These are phyloP conservation scores for Thozetella sp. DNA, from an alignment of 495 filamentous ascomycete genomes.

Conservation along the genomic window DNA sequence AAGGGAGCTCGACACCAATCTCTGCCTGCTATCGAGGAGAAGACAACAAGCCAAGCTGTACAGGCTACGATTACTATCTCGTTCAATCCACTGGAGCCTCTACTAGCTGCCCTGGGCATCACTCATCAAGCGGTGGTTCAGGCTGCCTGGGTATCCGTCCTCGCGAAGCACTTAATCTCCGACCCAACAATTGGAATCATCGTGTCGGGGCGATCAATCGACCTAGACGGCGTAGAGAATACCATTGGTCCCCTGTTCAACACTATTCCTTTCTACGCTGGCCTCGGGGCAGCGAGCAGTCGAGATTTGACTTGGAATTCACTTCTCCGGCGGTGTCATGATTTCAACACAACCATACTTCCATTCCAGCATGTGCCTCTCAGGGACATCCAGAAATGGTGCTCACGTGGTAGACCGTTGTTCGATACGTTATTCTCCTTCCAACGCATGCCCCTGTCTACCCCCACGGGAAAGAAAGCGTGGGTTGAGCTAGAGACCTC, in stretches of 20 bases:
- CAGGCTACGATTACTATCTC: slow-evolving; percentile 15
- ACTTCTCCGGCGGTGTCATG: slow-evolving; percentile 57
- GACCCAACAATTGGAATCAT: slow-evolving; percentile 63
- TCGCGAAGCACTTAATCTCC: slow-evolving; percentile 34
- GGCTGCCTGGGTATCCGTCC: slow-evolving; percentile 65
- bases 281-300: not conserved
- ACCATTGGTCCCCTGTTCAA: slow-evolving; percentile 90
- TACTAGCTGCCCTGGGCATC: slow-evolving; percentile 59
- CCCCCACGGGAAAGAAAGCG: slow-evolving; percentile 14
- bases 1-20: slow-evolving; percentile 30
- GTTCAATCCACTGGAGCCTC: slow-evolving; percentile 38
- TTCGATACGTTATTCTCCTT: slow-evolving; percentile 91
- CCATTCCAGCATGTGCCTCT: slow-evolving; percentile 73
- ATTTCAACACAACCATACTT: slow-evolving; percentile 59
- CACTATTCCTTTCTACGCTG: slow-evolving; percentile 68
- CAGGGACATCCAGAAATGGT: slow-evolving; percentile 74
- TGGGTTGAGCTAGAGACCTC: slow-evolving; percentile 58
- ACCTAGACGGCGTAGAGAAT: slow-evolving; percentile 63
- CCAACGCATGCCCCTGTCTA: slow-evolving; percentile 48
- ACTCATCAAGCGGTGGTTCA: slow-evolving; percentile 77
- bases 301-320: slow-evolving; percentile 48
- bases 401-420: slow-evolving; percentile 54
- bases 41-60: slow-evolving; percentile 9
- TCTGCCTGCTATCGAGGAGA: slow-evolving; percentile 18
- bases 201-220: slow-evolving; percentile 70